Conservation (phyloP, 768 basidiomycete genomes). For the Rickenella mellea region DNA sequence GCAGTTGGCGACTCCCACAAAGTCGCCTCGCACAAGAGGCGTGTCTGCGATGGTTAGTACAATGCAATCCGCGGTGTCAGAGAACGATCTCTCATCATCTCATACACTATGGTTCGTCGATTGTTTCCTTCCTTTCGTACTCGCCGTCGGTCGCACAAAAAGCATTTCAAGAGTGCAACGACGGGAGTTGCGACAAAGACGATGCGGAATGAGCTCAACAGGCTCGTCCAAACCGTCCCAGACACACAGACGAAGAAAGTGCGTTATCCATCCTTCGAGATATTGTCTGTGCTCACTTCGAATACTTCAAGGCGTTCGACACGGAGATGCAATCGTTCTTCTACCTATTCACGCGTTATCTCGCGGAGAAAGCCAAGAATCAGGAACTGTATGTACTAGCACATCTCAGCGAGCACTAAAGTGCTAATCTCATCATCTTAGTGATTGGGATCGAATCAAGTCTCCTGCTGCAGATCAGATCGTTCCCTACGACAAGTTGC, state of each 20-base stretch:
- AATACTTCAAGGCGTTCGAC: conserved; percentile 64
- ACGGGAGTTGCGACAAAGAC: conserved; percentile 46
- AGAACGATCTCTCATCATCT: neutral
- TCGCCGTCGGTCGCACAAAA: conserved; percentile 21
- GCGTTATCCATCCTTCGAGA: conserved; percentile 17
- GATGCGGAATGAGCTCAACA: conserved; percentile 61
- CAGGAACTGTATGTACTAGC: conserved; percentile 64
- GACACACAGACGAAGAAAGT: conserved; percentile 55
- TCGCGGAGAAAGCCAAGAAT: conserved; percentile 78
- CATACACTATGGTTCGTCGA: neutral
- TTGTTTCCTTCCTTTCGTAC: neutral
- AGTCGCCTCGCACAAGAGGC: conserved; percentile 18
- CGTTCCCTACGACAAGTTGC: conserved; percentile 44
- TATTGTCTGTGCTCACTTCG: conserved; percentile 19
- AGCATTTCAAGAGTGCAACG: conserved; percentile 29
- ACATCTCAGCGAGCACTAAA: neutral
- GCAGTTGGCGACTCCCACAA: conserved; percentile 8
- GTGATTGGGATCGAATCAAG: conserved; percentile 50
- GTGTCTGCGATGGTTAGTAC: conserved; percentile 19
- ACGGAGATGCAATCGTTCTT: conserved; percentile 96
- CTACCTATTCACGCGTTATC: conserved; percentile 91
- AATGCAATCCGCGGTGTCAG: conserved; percentile 3
- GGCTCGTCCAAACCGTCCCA: conserved; percentile 52
- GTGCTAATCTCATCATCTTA: conserved; percentile 9
- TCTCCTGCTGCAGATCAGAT: conserved; percentile 58